A percentile compares a stretch with the other conserved stretches of the same genome.
Evolutionary conservation across 2,329 filamentous ascomycete species (phyloP).

Genomic region (Cladosporium sp.): DNA sequence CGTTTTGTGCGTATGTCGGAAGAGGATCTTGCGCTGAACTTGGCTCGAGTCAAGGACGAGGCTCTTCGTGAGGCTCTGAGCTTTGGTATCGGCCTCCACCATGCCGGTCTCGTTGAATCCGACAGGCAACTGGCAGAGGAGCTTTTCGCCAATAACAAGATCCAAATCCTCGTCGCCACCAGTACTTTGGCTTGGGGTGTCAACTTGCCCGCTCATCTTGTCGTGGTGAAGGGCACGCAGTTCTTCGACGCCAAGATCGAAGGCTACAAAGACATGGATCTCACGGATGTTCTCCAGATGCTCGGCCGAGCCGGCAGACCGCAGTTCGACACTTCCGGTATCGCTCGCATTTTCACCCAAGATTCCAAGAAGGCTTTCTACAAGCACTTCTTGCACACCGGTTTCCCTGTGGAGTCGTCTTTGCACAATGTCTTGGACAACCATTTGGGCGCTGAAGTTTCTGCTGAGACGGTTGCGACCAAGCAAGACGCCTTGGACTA

Average conservation of each 20-base stretch:
- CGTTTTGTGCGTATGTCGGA: constrained; percentile 93
- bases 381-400: constrained; percentile 97
- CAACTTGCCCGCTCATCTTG: constrained; percentile 92
- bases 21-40: constrained; percentile 83
- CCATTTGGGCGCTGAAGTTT: constrained; percentile 92
- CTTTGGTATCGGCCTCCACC: constrained; percentile 95
- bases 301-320: constrained; percentile 90
- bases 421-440: constrained; percentile 96
- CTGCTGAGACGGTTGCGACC: constrained; percentile 84
- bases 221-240: constrained; percentile 97
- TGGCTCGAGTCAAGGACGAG: constrained; percentile 89
- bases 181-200: constrained; percentile 98
- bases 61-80: constrained; percentile 89
- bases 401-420: constrained; percentile 95
- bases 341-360: constrained; percentile 95
- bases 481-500: constrained; percentile 98
- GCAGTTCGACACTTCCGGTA: constrained; percentile 93
- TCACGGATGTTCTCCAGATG: constrained; percentile 98
- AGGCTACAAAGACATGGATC: constrained; percentile 97
- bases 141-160: constrained; percentile 95
- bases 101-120: constrained; percentile 92
- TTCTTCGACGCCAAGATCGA: constrained; percentile 98
- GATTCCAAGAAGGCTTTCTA: constrained; percentile 99
- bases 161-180: constrained; percentile 92
- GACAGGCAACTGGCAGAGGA: constrained; percentile 91